Evolutionary conservation across 192 early-diverging fungal genomes (phyloP), one percentile per base, ranked within the genome.

Genomic region (Phycomyces blakesleeanus): DNA sequence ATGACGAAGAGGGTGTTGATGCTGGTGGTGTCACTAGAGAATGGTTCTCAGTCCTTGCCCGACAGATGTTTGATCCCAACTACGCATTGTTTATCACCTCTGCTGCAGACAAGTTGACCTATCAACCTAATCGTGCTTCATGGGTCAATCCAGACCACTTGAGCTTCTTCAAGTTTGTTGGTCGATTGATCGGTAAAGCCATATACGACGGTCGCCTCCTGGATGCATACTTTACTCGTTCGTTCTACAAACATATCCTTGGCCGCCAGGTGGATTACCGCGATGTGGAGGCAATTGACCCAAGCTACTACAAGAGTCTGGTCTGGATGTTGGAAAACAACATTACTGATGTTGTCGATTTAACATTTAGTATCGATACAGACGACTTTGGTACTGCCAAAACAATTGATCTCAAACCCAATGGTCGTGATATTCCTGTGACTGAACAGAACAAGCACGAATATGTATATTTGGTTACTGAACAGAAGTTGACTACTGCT

Each of bases 251-350:
- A 74, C 89, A 93, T 75, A 96, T 98, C 41, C 80, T 98, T 18
- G 91, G 88, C 37, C 90, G 88, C 21, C 81, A 85, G 26, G 97
- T 98, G 12, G 97, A 98, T 68, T 95, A 95, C 67, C 91, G 93
- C 59, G 97, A 98, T 79, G 91, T 98, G 66, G 97, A 98, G 76
- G 95, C 97, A 1, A 87, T 98, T 27, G 97, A 98, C 64, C 94
- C 94, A 12, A 92, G 91, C 73, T 97, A 94, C 77, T 93, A 95
- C 83, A 96, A 97, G 77, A 91, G 88, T 74, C 81, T 98, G 40
- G 94, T 95, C 57, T 98, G 97, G 97, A 98, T 98, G 69, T 71
- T 98, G 50, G 85, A 96, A 55, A 97, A 98, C 73, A 93, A 96
- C 58, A 98, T 97, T 62, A 92, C 93, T 1, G 92, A 93, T 61